Evolutionary conservation across 768 basidiomycete species (phyloP).

Genomic region (Boletus speciosus): DNA sequence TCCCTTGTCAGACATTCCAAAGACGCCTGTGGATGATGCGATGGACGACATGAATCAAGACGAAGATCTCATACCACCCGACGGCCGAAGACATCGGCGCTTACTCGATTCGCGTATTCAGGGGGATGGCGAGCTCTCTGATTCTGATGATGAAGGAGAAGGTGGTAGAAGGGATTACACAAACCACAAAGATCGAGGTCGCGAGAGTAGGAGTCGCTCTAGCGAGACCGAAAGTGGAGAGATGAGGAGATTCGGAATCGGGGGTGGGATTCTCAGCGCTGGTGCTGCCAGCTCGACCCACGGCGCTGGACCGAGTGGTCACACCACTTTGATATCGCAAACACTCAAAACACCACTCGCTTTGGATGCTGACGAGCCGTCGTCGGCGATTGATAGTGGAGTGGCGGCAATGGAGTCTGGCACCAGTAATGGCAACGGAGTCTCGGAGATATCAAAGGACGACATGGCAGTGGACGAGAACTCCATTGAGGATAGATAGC

Average conservation of each 20-base stretch:
- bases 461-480: constrained; percentile 26
- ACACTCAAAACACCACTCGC: constrained; percentile 22
- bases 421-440: constrained; percentile 14
- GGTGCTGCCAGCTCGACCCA: constrained; percentile 53
- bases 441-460: constrained; percentile 19
- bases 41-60: constrained; percentile 79
- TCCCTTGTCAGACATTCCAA: constrained; percentile 65
- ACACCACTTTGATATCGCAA: constrained; percentile 44
- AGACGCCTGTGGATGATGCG: constrained; percentile 78
- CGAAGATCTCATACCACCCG: constrained; percentile 75
- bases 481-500: constrained; percentile 10
- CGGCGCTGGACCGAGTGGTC: constrained; percentile 73
- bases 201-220: constrained; percentile 37
- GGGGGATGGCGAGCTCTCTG: constrained; percentile 85
- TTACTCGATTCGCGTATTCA: constrained; percentile 80
- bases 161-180: constrained; percentile 75
- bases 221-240: constrained; percentile 43
- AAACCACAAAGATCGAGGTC: constrained; percentile 52
- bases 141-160: constrained; percentile 97
- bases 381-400: constrained; percentile 20
- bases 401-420: constrained; percentile 12
- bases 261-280: constrained; percentile 69
- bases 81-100: constrained; percentile 72
- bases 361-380: constrained; percentile 35
- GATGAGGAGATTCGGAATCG: constrained; percentile 59